phyloP scores from a whole-genome alignment of 768 basidiomycete species.

The Boletus sp. region DNA sequence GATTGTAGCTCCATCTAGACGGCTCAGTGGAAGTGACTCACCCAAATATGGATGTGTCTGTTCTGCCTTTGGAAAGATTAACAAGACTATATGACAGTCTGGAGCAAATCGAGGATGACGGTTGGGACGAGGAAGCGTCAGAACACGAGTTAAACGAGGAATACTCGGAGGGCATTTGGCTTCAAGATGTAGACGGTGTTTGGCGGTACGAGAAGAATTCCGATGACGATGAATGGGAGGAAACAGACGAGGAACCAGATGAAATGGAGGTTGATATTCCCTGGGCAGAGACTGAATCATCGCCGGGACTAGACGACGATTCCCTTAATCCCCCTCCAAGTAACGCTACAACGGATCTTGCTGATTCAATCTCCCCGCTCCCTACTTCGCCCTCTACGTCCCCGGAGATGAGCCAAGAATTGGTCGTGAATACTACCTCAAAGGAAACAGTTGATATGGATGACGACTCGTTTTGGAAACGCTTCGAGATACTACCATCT shows the following conservation, averaged over 20 bases:
- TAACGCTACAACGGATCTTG: slow-evolving; percentile 18
- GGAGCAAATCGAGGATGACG: slow-evolving; percentile 73
- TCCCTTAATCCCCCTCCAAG: slow-evolving; percentile 15
- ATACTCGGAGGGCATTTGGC: slow-evolving; percentile 41
- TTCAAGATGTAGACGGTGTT: slow-evolving; percentile 40
- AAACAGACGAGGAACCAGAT: slow-evolving; percentile 33
- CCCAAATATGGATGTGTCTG: slow-evolving; percentile 48
- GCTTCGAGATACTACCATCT: slow-evolving; percentile 75
- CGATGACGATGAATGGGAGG: slow-evolving; percentile 42
- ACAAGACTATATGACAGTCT: slow-evolving; percentile 79
- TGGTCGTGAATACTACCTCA: slow-evolving; percentile 23
- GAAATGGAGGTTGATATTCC: slow-evolving; percentile 38
- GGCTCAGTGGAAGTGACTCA: slow-evolving; percentile 73
- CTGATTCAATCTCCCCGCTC: slow-evolving; percentile 24
- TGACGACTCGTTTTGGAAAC: slow-evolving; percentile 59
- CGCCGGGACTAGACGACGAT: slow-evolving; percentile 17
- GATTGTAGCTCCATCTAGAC: slow-evolving; percentile 62
- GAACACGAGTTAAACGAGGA: slow-evolving; percentile 40
- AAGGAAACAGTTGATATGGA: slow-evolving; percentile 34
- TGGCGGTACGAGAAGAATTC: slow-evolving; percentile 32
- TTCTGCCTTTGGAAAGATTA: slow-evolving; percentile 64
- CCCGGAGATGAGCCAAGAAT: slow-evolving; percentile 34
- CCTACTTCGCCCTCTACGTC: slow-evolving; percentile 31
- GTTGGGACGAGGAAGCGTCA: slow-evolving; percentile 46
- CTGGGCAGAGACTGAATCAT: slow-evolving; percentile 27